A percentile compares a stretch with the other conserved stretches of the same genome.
Evolutionary conservation across 441 rosid genomes (phyloP).

Genomic region (Populus hybrid): DNA sequence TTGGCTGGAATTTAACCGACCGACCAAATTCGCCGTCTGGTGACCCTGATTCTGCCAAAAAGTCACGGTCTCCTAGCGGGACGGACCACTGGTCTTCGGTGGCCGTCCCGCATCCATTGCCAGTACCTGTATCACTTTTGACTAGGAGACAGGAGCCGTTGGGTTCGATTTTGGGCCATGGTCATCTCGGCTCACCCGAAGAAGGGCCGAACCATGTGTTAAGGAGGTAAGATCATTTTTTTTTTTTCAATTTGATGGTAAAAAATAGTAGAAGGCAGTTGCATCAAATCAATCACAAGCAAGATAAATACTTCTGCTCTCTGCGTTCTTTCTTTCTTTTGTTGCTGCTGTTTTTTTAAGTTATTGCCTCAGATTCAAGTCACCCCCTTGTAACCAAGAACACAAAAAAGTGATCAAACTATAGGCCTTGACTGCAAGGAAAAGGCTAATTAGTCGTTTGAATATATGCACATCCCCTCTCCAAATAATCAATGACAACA

Average conservation of each 20-base stretch:
- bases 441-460: neutral
- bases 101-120: slow-evolving; percentile 55
- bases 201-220: slow-evolving; percentile 17
- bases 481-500: neutral
- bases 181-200: slow-evolving; percentile 24
- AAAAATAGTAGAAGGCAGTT: neutral
- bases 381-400: neutral
- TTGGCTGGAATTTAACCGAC: slow-evolving; percentile 23
- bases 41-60: slow-evolving; percentile 31
- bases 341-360: neutral
- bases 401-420: neutral
- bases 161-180: slow-evolving; percentile 11
- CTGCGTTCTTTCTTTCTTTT: neutral
- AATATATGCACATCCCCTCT: neutral
- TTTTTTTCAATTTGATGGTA: neutral
- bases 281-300: neutral
- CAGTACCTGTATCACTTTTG: slow-evolving; percentile 39
- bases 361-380: neutral
- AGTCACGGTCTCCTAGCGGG: slow-evolving; percentile 19
- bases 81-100: slow-evolving; percentile 29
- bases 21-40: slow-evolving; percentile 22
- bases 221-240: slow-evolving; percentile 27
- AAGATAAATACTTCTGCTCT: neutral
- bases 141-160: slow-evolving; percentile 20
- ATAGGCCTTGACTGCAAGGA: neutral